Percentiles rank a stretch among this genome's conserved stretches.
phyloP scores from a whole-genome alignment of 495 filamentous ascomycete species.

The Talaromyces thailandensis region DNA sequence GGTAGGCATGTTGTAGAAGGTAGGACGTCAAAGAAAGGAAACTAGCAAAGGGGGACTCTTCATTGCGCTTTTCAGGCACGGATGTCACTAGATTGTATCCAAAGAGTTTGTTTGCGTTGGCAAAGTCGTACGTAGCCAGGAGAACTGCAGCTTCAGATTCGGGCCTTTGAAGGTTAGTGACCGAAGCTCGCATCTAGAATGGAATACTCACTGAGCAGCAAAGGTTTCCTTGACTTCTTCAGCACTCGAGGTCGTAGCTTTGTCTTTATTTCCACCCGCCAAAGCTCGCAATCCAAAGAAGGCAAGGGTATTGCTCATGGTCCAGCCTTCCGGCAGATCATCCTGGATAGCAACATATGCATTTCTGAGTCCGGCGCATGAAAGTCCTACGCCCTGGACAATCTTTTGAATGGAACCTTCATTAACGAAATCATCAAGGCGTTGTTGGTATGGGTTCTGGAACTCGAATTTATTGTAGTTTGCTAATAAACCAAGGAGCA shows the following conservation, averaged over 20 bases:
- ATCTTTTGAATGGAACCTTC: conserved; percentile 79
- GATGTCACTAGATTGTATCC: conserved; percentile 71
- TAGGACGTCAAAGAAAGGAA: conserved; percentile 90
- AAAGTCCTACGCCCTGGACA: conserved; percentile 59
- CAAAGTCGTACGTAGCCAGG: conserved; percentile 86
- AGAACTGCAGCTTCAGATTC: conserved; percentile 68
- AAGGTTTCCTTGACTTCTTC: conserved; percentile 78
- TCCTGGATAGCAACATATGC: conserved; percentile 87
- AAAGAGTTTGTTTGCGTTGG: conserved; percentile 90
- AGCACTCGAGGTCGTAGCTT: conserved; percentile 41
- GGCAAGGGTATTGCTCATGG: conserved; percentile 62
- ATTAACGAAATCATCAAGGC: conserved; percentile 97
- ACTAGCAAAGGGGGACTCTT: conserved; percentile 67
- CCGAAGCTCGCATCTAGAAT: neutral
- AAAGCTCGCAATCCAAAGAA: conserved; percentile 80
- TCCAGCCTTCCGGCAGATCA: conserved; percentile 88
- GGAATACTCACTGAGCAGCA: conserved; percentile 45
- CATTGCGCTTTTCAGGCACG: conserved; percentile 48
- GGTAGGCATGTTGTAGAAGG: conserved; percentile 84
- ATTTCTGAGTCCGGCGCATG: conserved; percentile 55
- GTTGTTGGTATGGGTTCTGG: conserved; percentile 90
- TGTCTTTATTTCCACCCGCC: conserved; percentile 53
- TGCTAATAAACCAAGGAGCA: conserved; percentile 77
- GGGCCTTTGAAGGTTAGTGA: conserved; percentile 43
- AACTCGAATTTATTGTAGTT: conserved; percentile 99